Conservation (phyloP, 2,329 filamentous ascomycete species). For the Penicillium sp. region DNA sequence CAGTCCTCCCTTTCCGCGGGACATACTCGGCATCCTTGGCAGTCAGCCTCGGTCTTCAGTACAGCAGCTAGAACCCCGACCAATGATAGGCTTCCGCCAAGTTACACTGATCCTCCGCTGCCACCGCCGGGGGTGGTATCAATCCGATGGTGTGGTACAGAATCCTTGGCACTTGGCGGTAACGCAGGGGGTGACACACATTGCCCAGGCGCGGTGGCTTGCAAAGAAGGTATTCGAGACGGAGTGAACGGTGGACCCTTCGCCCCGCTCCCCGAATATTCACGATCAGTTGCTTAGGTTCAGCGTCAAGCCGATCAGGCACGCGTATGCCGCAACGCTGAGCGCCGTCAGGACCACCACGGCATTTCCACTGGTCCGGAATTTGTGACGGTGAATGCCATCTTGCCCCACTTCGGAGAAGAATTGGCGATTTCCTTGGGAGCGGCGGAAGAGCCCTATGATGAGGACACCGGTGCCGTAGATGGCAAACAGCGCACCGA, state of each 20-base stretch:
- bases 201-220: constrained; percentile 7
- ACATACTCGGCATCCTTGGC: constrained; percentile 24
- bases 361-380: constrained; percentile 65
- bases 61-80: constrained; percentile 15
- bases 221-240: not conserved
- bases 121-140: constrained; percentile 8
- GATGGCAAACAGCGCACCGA: constrained; percentile 90
- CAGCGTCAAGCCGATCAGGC: constrained; percentile 58
- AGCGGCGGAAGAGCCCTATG: constrained; percentile 79
- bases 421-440: constrained; percentile 92
- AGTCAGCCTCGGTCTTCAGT: constrained; percentile 12
- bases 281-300: constrained; percentile 39
- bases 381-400: constrained; percentile 59
- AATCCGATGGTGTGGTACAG: constrained; percentile 19
- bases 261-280: constrained; percentile 2
- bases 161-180: constrained; percentile 35
- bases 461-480: constrained; percentile 83
- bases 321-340: constrained; percentile 61
- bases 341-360: constrained; percentile 61
- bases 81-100: constrained; percentile 15
- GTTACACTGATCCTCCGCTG: constrained; percentile 19
- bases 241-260: constrained; percentile 5
- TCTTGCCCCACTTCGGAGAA: constrained; percentile 62
- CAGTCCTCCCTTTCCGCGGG: constrained; percentile 10
- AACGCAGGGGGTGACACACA: constrained; percentile 28